A percentile compares a stretch with the other conserved stretches of the same genome.
Evolutionary conservation across 23 red algal genomes (phyloP).

Genomic region (Agarophyton chilense): DNA sequence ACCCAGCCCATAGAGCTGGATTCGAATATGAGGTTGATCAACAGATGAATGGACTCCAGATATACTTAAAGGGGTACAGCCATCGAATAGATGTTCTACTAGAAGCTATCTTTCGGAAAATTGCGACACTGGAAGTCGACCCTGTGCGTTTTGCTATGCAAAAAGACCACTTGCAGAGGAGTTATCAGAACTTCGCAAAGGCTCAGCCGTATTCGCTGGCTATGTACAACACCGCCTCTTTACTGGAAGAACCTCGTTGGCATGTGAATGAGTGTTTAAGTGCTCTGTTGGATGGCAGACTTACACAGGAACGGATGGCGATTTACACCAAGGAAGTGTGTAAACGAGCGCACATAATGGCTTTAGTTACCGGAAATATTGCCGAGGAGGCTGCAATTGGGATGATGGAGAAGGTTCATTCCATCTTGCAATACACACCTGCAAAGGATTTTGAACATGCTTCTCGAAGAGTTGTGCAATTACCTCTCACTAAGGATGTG

Average conservation of each 20-base stretch:
- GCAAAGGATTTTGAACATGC: slow-evolving; percentile 37
- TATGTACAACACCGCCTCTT: slow-evolving; percentile 58
- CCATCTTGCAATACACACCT: slow-evolving; percentile 52
- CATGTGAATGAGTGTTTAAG: slow-evolving; percentile 70
- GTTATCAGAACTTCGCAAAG: slow-evolving; percentile 71
- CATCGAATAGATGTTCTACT: slow-evolving; percentile 65
- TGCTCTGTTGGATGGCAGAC: slow-evolving; percentile 25
- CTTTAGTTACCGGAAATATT: slow-evolving; percentile 87
- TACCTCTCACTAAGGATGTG: slow-evolving; percentile 33
- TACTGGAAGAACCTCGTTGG: slow-evolving; percentile 78
- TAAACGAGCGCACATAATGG: slow-evolving; percentile 44
- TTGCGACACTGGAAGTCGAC: slow-evolving; percentile 36
- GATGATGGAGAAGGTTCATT: slow-evolving; percentile 49
- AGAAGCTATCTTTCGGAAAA: slow-evolving; percentile 45
- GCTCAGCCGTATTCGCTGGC: slow-evolving; percentile 60
- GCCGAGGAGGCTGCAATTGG: slow-evolving; percentile 36
- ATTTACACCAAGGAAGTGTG: slow-evolving; percentile 39
- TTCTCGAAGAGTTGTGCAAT: slow-evolving; percentile 56
- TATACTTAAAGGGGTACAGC: slow-evolving; percentile 62
- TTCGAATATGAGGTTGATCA: slow-evolving; percentile 55
- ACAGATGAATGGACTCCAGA: slow-evolving; percentile 35
- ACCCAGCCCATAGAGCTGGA: slow-evolving; percentile 85
- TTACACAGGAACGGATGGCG: slow-evolving; percentile 50
- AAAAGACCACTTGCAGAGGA: slow-evolving; percentile 50
- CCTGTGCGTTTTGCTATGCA: slow-evolving; percentile 63